Base-by-base conservation (phyloP, 2,329 filamentous ascomycete species). In the Fusarium agapanthi region DNA sequence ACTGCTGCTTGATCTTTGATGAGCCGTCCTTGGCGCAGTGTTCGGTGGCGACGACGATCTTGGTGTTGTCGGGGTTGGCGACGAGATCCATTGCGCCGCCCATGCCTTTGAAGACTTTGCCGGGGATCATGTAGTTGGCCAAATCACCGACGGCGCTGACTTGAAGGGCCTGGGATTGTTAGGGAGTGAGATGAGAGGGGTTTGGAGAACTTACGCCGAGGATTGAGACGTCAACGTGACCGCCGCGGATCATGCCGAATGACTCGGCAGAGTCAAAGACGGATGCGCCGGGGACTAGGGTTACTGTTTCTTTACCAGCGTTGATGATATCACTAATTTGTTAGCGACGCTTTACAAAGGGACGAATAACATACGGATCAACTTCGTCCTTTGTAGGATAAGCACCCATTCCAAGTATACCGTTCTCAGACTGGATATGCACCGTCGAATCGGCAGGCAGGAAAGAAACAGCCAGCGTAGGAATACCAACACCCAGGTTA, bases 51-150 rank as follows among this genome's bases (percentile, higher is more conserved):
- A 93, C 90, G 9, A 93, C 90, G 74, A 93, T 91, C 85, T 92
- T 93, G 73, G 91, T 93, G 76, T 87, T 86, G 74, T 91, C 89
- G 1, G 91, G 91, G 81, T 93, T 92, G 41, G 89, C 90, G 16
- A 93, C 90, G 13, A 93, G 83, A 79, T 93, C 91, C 91, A 93
- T 93, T 24, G 91, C 91, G 34, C 91, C 91, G 68, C 94, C 94
- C 91, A 97, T 96, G 24, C 94, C 94, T 86, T 96, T 96, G 83
- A 95, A 90, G 16, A 94, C 89, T 82, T 95, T 96, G 30, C 94
- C 94, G 0, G 94, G 94, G 71, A 97, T 92, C 92, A 96, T 96
- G 86, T 94, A 97, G 83, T 96, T 96, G 50, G 94, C 94, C 59
- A 97, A 83, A 79, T 97, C 94, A 32, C 94, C 94, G 6, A 88